Base-by-base conservation (phyloP, 805 yeast genomes). In the Candida silvatica region DNA sequence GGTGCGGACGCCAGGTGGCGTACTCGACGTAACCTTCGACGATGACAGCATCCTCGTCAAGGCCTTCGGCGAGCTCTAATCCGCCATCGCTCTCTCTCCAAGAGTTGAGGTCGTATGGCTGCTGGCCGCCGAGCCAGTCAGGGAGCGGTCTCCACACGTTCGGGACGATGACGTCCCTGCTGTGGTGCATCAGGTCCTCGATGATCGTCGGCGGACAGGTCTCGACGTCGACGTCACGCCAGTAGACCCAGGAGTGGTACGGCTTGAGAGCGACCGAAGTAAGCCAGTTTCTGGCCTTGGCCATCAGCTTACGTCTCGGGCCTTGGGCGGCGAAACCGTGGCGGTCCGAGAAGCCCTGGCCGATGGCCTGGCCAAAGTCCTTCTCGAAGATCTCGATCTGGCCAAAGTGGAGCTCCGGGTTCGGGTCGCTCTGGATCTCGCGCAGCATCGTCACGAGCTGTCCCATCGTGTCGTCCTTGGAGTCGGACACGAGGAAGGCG, bases 191-290 rank as follows among this genome's bases (percentile, higher is more conserved):
- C 48, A 88, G 64, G 59, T 88, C 97, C 58, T 88, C 95, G 42
- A 88, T 58, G 41, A 88, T 75, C 1, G 95, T 79, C 1, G 78
- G 69, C 4, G 96, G 94, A 20, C 81, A 76, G 0, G 88, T 78
- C 55, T 88, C 95, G n/a, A 90, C 95, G 58, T 90, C 97, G 9
- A 92, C 95, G 62, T 90, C 97, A 59, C 97, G 69, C 97, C 97
- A 90, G 57, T 88, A 87, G 6, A 90, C 96, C 82, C 88, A 87
- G 6, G 94, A 77, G 55, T 90, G 97, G 55, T 90, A 78, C 1
- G 97, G 97, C 55, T 78, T 80, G 33, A 90, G 58, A 2, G 95
- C 94, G 5, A 81, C 86, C 1, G 90, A 65, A 53, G 87, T 74
- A 29, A 90, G 63, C 97, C 97, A 90, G 58, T 90, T 90, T 56